Evolutionary conservation across 108 stramenopile species (phyloP), one percentile per base, ranked within the genome.

Genomic region (Cyclotella atomus): DNA sequence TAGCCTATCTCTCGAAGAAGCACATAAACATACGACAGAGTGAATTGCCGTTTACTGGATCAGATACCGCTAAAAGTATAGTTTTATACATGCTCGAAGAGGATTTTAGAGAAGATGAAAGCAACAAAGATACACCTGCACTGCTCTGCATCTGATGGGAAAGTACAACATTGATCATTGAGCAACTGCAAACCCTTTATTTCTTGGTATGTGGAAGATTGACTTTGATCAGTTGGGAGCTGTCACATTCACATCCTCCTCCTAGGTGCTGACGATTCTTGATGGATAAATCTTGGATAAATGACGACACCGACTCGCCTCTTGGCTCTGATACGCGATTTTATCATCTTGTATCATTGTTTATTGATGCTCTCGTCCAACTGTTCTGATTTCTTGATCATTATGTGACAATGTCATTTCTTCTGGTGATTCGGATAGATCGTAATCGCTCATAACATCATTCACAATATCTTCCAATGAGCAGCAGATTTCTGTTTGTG

Each of bases 51-150:
- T 89, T 89, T 75, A 69, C 79, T 30, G 84, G 81, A 21, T 85
- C 88, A 12, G 85, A 81, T 27, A 89, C 88, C 5, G 84, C 87
- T 19, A 86, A 83, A 44, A 92, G 79, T 59, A 46, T 84, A 15
- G 91, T 89, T 5, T 47, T 92, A 0, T 92, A 89, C 65, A 84
- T 84, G 55, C 36, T 82, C 0, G 30, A 50, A 43, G 77, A 77
- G 28, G 76, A 77, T 47, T 77, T 47, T 59, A 17, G 9, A n/a
- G 10, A 49, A n/a, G 47, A 49, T n/a, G n/a, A 17, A n/a, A 56
- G 17, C 28, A 16, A 56, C 6, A 30, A 5, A 25, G 3, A 12
- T 56, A 30, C 5, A 28, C n/a, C 21, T 52, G 8, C n/a, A 17
- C 21, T 52, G 14, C 14, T 59, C 9, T 25, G 16, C 29, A 52